phyloP scores from a whole-genome alignment of 345 rosid species.

The Moricandia arvensis region DNA sequence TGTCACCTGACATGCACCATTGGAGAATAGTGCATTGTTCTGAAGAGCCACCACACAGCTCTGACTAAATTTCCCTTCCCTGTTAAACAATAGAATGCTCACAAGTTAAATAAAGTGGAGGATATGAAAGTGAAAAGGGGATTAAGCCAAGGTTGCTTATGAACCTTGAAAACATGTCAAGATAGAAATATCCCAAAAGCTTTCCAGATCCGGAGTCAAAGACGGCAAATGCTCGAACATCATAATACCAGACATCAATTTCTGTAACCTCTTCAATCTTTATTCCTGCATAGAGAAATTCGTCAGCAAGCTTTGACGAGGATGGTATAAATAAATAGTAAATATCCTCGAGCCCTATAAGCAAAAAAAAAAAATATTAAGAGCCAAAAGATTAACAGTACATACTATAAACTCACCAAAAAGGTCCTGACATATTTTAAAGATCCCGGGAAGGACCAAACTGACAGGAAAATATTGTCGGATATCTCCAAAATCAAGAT shows the following conservation, averaged over 20 bases:
- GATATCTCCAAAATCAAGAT: conserved; percentile 74
- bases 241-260: conserved; percentile 73
- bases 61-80: conserved; percentile 85
- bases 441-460: conserved; percentile 85
- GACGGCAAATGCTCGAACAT: conserved; percentile 69
- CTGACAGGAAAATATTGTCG: conserved; percentile 77
- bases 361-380: conserved; percentile 5
- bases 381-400: conserved; percentile 5
- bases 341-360: background rate
- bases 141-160: conserved; percentile 16
- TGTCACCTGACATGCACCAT: conserved; percentile 63
- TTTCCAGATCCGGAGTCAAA: conserved; percentile 75
- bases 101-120: conserved; percentile 17
- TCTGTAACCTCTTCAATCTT: conserved; percentile 71
- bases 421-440: conserved; percentile 85
- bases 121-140: conserved; percentile 9
- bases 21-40: conserved; percentile 61
- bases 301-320: conserved; percentile 5
- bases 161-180: conserved; percentile 80
- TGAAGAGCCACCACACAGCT: conserved; percentile 86
- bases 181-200: conserved; percentile 86
- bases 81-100: conserved; percentile 34
- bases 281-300: conserved; percentile 52
- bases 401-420: conserved; percentile 54
- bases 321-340: background rate